Percentiles rank a stretch among this genome's conserved stretches.
Evolutionary conservation across 345 rosid species (phyloP).

Genomic region (Iberis pinnata): DNA sequence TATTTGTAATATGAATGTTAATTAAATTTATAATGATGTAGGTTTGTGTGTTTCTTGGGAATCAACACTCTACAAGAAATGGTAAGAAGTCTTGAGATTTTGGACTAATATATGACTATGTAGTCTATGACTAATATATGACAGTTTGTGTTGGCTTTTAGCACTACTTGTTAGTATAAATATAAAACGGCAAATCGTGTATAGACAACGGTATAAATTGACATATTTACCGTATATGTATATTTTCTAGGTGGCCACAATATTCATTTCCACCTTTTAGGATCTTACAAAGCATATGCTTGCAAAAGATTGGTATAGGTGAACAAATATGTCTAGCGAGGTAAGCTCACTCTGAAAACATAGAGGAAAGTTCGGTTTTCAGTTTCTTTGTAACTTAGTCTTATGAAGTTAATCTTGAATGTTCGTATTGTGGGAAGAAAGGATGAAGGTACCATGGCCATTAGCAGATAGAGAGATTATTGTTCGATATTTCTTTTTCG

Average conservation of each 20-base stretch:
- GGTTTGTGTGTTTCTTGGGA: slow-evolving; percentile 34
- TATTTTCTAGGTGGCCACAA: slow-evolving; percentile 83
- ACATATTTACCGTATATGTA: no score
- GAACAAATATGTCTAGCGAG: slow-evolving; percentile 73
- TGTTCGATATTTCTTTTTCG: slow-evolving; percentile 59
- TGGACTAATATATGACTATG: no score
- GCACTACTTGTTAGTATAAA: no score
- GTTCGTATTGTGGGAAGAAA: slow-evolving; percentile 55
- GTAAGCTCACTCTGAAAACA: slow-evolving; percentile 28
- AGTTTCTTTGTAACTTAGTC: slow-evolving; percentile 4
- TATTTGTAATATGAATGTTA: no score
- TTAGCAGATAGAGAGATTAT: slow-evolving; percentile 69
- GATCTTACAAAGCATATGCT: slow-evolving; percentile 42
- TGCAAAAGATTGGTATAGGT: slow-evolving; percentile 52
- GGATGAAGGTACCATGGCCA: slow-evolving; percentile 98
- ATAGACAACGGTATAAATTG: no score
- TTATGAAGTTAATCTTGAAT: slow-evolving; percentile 29
- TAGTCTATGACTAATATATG: no score
- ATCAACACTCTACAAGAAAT: slow-evolving; percentile 25
- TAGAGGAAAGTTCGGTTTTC: not conserved
- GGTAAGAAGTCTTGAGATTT: slow-evolving; percentile 15
- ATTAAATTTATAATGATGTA: not conserved
- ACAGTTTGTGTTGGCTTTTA: no score
- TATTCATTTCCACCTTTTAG: slow-evolving; percentile 58
- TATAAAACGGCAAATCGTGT: no score